Conservation (phyloP, 2,329 filamentous ascomycete species). For the Didymella pinodella region DNA sequence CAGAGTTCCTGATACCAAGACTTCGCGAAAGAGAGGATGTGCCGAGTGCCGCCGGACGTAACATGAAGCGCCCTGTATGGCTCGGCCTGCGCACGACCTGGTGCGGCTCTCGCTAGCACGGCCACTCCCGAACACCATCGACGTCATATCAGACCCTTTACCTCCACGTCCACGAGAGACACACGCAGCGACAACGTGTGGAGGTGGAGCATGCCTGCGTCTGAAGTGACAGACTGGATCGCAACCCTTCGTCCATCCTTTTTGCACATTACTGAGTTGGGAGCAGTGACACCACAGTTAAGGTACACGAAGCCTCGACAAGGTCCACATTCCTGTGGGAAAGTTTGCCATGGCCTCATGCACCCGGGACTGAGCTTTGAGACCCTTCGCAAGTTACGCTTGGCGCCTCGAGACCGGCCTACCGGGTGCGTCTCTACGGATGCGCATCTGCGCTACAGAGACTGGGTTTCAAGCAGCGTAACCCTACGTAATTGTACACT, state of each 20-base stretch:
- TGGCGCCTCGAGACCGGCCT: constrained; percentile 22
- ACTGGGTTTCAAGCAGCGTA: constrained; percentile 7
- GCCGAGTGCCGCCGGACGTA: constrained; percentile 14
- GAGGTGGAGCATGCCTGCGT: constrained; percentile 8
- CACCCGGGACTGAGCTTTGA: constrained; percentile 1
- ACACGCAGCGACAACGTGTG: neutral
- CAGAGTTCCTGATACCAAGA: neutral
- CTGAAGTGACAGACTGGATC: neutral
- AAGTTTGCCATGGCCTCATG: constrained; percentile 27
- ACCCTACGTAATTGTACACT: constrained; percentile 18
- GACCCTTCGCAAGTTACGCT: constrained; percentile 16
- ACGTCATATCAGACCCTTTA: constrained; percentile 25
- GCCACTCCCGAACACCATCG: constrained; percentile 30
- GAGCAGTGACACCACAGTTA: neutral
- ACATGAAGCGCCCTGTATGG: constrained; percentile 3
- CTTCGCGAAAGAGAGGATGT: neutral
- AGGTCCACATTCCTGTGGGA: constrained; percentile 29
- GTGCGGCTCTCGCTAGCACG: constrained; percentile 34
- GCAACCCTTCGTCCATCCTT: neutral
- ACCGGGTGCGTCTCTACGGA: constrained; percentile 4
- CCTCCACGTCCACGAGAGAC: neutral
- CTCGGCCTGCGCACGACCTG: constrained; percentile 20
- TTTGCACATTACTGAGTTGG: neutral
- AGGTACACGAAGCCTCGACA: neutral
- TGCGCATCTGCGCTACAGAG: neutral